These are phyloP conservation scores for Talaromyces trachyspermus DNA, from an alignment of 495 filamentous ascomycete genomes.

Conservation along the genomic window DNA sequence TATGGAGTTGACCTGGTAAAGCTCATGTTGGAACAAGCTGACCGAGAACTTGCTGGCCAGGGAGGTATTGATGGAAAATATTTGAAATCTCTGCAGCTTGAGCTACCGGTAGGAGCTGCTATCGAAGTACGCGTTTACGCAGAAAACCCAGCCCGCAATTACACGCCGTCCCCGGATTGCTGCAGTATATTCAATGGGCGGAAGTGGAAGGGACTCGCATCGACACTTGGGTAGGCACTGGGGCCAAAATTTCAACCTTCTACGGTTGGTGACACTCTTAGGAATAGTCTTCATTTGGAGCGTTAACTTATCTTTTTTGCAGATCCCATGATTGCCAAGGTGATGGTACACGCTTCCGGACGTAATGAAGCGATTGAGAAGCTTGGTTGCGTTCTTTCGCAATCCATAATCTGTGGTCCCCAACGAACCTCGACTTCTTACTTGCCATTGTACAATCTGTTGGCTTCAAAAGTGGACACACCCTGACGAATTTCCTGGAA, in stretches of 20 bases:
- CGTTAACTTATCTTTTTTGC: too few species aligned
- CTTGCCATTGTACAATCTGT: slow-evolving; percentile 33
- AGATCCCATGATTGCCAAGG: slow-evolving; percentile 57
- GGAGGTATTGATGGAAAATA: slow-evolving; percentile 28
- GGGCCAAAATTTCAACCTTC: slow-evolving; percentile 44
- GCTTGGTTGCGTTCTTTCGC: slow-evolving; percentile 32
- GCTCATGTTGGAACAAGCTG: slow-evolving; percentile 47
- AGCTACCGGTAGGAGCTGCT: slow-evolving; percentile 34
- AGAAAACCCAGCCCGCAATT: slow-evolving; percentile 51
- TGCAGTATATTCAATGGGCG: slow-evolving; percentile 49
- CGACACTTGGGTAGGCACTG: slow-evolving; percentile 56
- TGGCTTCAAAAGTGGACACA: slow-evolving; percentile 39
- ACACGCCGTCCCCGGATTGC: slow-evolving; percentile 48
- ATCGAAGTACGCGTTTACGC: slow-evolving; percentile 58
- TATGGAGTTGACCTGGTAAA: slow-evolving; percentile 53
- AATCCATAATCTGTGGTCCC: slow-evolving; percentile 46
- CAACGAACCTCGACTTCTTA: slow-evolving; percentile 51
- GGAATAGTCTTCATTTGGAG: too few species aligned
- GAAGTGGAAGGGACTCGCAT: slow-evolving; percentile 38
- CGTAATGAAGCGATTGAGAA: slow-evolving; percentile 36
- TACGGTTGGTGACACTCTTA: slow-evolving; percentile 40
- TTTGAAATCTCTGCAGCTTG: slow-evolving; percentile 25
- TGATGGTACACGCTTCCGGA: slow-evolving; percentile 44
- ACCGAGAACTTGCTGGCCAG: slow-evolving; percentile 33
- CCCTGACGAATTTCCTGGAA: slow-evolving; percentile 46